These are phyloP conservation scores for Davidsoniella neocaledoniae DNA, from an alignment of 2,329 filamentous ascomycete species.

Conservation along the genomic window DNA sequence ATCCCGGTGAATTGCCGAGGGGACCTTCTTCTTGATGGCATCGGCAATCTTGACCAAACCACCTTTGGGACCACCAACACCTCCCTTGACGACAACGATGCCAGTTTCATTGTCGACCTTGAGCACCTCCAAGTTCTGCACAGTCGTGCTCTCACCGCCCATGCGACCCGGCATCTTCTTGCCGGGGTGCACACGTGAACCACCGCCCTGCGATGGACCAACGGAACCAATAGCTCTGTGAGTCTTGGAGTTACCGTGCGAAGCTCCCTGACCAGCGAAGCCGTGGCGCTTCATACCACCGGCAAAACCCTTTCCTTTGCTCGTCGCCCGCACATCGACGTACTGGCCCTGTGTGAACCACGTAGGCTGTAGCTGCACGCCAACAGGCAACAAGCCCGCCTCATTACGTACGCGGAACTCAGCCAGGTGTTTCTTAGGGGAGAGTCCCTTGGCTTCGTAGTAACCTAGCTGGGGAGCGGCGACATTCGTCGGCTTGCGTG, in stretches of 20 bases:
- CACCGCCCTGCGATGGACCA: conserved; percentile 78
- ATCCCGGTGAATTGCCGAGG: conserved; percentile 25
- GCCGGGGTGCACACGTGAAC: conserved; percentile 80
- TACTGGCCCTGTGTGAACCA: conserved; percentile 87
- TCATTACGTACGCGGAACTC: conserved; percentile 75
- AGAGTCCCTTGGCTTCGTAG: conserved; percentile 65
- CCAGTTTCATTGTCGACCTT: conserved; percentile 77
- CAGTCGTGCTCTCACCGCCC: conserved; percentile 75
- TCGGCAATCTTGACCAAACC: conserved; percentile 75
- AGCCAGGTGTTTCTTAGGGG: conserved; percentile 65
- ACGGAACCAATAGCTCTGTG: conserved; percentile 84
- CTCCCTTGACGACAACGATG: conserved; percentile 73
- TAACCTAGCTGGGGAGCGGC: conserved; percentile 75
- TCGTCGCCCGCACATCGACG: conserved; percentile 67
- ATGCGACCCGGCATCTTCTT: conserved; percentile 98
- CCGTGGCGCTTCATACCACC: conserved; percentile 97
- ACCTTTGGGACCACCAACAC: conserved; percentile 76
- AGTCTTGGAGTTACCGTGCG: conserved; percentile 88
- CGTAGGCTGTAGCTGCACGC: conserved; percentile 59
- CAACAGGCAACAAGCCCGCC: conserved; percentile 58
- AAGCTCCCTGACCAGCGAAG: conserved; percentile 74
- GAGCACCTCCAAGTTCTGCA: conserved; percentile 81
- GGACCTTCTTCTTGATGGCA: conserved; percentile 64
- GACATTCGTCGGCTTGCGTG: conserved; percentile 56
- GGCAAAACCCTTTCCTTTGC: conserved; percentile 80